Evolutionary conservation across 768 basidiomycete species (phyloP), one percentile per base, ranked within the genome.

Genomic region (Amanita polypyramis): DNA sequence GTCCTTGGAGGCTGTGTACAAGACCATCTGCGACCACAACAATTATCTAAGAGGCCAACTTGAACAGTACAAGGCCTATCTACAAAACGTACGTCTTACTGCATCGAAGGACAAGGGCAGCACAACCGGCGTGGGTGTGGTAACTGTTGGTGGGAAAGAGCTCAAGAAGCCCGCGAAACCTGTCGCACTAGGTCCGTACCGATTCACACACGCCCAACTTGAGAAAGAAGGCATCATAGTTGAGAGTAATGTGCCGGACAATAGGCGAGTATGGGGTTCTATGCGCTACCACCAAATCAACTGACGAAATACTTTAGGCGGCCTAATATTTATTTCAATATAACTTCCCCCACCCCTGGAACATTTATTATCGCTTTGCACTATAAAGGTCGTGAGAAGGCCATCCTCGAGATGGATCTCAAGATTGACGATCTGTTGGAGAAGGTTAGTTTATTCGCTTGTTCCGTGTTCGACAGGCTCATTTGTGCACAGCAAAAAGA

Each of bases 181-280:
- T 15, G 80, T 85, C 35, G 84, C 90, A 8, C 78, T 95, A 35
- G 96, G 96, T 4, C 96, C 96, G 9, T 97, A 96, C 66, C 78
- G 96, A 52, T 99, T 96, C 59, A 98, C 96, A 2, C 96, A 99
- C 62, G 90, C 90, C 20, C 96, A 98, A 62, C 69, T 99, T 55
- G 96, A 99, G 73, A 98, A 97, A 68, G 96, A 98, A 68, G 94
- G 94, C 10, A 94, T 99, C 59, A 98, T 99, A 59, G 90, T 98
- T 42, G 94, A 98, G 65, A 97, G 94, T 61, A 98, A 98, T 64
- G 96, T 99, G 23, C 96, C 96, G 9, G 96, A 99, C 63, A 97
- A 95, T 61, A 75, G 95, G 94, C 89, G 51, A 58, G 84, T 60
- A 34, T 37, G 19, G 23, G 12, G 6, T 32, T 4, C 19, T 41